phyloP scores from a whole-genome alignment of 1,284 basidiomycete species.

The Amylostereum areolatum region DNA sequence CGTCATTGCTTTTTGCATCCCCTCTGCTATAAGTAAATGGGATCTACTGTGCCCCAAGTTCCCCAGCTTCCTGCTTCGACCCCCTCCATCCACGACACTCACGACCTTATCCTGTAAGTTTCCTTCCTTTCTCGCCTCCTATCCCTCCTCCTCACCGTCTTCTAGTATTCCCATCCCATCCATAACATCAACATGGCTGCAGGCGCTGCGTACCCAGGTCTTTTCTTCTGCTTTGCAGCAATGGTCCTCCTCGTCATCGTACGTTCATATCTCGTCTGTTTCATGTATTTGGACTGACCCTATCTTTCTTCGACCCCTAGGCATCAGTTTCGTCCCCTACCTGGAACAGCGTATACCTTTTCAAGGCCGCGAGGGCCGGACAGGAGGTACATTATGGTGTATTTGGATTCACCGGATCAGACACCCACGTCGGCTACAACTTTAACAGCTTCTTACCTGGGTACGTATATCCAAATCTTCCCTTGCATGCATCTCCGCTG shows the following conservation, averaged over 20 bases:
- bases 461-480: constrained; percentile 23
- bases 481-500: constrained; percentile 1
- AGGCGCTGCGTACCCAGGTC: constrained; percentile 38
- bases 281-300: not conserved
- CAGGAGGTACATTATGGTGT: constrained; percentile 56
- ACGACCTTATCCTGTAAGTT: too few relatives aligned
- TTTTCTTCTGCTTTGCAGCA: constrained; percentile 52
- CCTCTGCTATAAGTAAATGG: too few relatives aligned
- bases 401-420: constrained; percentile 68
- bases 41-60: too few relatives aligned
- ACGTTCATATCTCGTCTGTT: constrained; percentile 18
- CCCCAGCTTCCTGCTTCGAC: too few relatives aligned
- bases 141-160: not conserved
- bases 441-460: constrained; percentile 39
- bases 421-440: constrained; percentile 47
- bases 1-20: too few relatives aligned
- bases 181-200: constrained; percentile 25
- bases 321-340: constrained; percentile 64
- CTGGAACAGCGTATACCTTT: constrained; percentile 67
- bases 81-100: too few relatives aligned
- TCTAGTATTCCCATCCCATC: constrained; percentile 1
- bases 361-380: constrained; percentile 40
- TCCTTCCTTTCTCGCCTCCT: not conserved
- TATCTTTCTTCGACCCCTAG: constrained; percentile 22
- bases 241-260: constrained; percentile 66